These are phyloP conservation scores for Fraxinus platypoda DNA, from an alignment of 305 asterid genomes.

Conservation along the genomic window DNA sequence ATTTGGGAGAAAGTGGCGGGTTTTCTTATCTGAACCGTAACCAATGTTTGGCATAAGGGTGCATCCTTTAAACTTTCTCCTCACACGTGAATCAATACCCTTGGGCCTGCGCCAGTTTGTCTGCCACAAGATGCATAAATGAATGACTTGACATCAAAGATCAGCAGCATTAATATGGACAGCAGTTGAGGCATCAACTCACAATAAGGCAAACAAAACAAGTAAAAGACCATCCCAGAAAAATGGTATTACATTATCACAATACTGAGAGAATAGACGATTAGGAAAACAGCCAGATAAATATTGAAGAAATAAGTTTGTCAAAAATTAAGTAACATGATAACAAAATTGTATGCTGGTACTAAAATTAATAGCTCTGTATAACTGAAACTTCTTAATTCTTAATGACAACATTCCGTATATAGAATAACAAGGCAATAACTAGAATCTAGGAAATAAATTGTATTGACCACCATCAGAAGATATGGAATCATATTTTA, in stretches of 20 bases:
- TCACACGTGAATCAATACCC: conserved; percentile 53
- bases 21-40: conserved; percentile 44
- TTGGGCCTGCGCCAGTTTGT: conserved; percentile 48
- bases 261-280: neutral
- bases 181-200: neutral
- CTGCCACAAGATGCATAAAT: conserved; percentile 16
- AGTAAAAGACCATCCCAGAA: neutral
- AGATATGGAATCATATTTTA: too few relatives aligned
- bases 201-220: neutral
- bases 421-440: neutral
- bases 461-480: too few relatives aligned
- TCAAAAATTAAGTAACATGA: neutral
- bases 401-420: neutral
- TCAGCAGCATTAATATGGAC: neutral
- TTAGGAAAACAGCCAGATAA: neutral
- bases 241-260: neutral
- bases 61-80: conserved; percentile 46
- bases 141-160: neutral
- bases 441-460: neutral
- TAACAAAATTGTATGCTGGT: neutral
- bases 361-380: neutral
- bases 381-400: neutral
- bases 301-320: neutral
- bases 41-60: conserved; percentile 46
- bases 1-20: conserved; percentile 47